A percentile compares a stretch with the other conserved stretches of the same genome.
phyloP scores from a whole-genome alignment of 306 rosid genomes.

The Rubus parviflorus region DNA sequence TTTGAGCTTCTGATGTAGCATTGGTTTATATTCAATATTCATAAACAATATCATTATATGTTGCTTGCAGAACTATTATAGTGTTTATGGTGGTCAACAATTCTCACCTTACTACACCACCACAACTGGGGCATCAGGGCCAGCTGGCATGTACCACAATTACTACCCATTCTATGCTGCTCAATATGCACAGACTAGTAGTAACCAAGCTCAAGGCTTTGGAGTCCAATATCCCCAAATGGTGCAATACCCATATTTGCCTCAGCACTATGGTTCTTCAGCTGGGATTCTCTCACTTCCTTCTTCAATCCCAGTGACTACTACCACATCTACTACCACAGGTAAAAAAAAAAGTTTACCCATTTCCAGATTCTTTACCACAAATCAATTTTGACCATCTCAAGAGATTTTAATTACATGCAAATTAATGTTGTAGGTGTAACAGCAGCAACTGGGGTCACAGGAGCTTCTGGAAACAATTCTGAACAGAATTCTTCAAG shows the following conservation, averaged over 20 bases:
- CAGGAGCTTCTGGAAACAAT: conserved; percentile 44
- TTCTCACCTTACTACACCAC: conserved; percentile 61
- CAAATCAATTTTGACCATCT: neutral
- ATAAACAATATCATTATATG: conserved; percentile 16
- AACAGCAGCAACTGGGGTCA: conserved; percentile 28
- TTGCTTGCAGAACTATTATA: conserved; percentile 58
- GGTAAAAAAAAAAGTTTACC: conserved; percentile 35
- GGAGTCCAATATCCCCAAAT: conserved; percentile 74
- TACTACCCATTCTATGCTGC: conserved; percentile 68
- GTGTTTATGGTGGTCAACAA: conserved; percentile 86
- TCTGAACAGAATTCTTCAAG: conserved; percentile 53
- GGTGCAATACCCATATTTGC: conserved; percentile 62
- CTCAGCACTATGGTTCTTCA: conserved; percentile 60
- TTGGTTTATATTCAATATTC: neutral
- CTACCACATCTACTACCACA: conserved; percentile 44
- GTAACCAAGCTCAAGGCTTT: conserved; percentile 50
- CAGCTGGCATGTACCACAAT: conserved; percentile 55
- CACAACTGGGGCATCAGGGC: conserved; percentile 54
- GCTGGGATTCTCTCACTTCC: conserved; percentile 63
- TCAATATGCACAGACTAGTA: conserved; percentile 58
- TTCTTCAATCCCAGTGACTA: conserved; percentile 49
- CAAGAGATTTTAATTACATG: conserved; percentile 9
- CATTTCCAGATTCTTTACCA: neutral
- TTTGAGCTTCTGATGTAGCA: conserved; percentile 1
- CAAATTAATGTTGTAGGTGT: conserved; percentile 39